These are phyloP conservation scores for Warburgia ugandensis DNA, from an alignment of 164 flowering plant species.

Conservation along the genomic window DNA sequence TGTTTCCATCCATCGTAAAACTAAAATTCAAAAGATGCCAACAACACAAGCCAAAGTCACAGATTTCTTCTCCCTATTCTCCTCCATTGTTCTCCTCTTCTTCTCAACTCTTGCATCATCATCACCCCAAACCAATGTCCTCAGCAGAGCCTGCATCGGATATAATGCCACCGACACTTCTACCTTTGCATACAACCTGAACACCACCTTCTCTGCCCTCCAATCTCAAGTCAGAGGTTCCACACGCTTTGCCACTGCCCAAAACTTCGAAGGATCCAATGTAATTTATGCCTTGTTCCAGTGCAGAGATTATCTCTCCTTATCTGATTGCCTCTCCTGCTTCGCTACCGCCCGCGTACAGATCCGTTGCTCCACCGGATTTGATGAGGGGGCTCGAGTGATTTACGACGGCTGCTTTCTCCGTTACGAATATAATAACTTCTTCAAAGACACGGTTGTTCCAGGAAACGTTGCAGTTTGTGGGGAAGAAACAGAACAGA, in stretches of 20 bases:
- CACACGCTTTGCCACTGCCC: slow-evolving; percentile 30
- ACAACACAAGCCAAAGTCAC: too few relatives aligned
- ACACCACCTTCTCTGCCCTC: slow-evolving; percentile 11
- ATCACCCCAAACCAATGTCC: slow-evolving; percentile 14
- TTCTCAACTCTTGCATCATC: slow-evolving; percentile 1
- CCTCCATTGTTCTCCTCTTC: too few relatives aligned
- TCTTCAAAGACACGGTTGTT: too few relatives aligned
- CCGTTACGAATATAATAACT: slow-evolving; percentile 41
- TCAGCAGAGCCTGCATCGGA: slow-evolving; percentile 15
- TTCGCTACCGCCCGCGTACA: slow-evolving; percentile 20
- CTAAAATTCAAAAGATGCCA: too few relatives aligned
- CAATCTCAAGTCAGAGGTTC: slow-evolving; percentile 4
- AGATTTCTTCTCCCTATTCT: too few relatives aligned
- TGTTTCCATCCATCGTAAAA: too few relatives aligned
- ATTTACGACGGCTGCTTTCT: slow-evolving; percentile 50
- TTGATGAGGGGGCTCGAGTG: slow-evolving; percentile 42
- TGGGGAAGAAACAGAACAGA: slow-evolving; percentile 24
- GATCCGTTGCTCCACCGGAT: slow-evolving; percentile 41
- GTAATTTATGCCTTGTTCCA: slow-evolving; percentile 38
- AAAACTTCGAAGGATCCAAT: slow-evolving; percentile 16
- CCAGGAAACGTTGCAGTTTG: slow-evolving; percentile 29
- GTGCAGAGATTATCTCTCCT: slow-evolving; percentile 41
- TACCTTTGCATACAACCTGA: slow-evolving; percentile 12
- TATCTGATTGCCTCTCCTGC: slow-evolving; percentile 36
- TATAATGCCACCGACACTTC: slow-evolving; percentile 14